Evolutionary conservation across 2,329 filamentous ascomycete genomes (phyloP).

Genomic region (Volutella citrinella): DNA sequence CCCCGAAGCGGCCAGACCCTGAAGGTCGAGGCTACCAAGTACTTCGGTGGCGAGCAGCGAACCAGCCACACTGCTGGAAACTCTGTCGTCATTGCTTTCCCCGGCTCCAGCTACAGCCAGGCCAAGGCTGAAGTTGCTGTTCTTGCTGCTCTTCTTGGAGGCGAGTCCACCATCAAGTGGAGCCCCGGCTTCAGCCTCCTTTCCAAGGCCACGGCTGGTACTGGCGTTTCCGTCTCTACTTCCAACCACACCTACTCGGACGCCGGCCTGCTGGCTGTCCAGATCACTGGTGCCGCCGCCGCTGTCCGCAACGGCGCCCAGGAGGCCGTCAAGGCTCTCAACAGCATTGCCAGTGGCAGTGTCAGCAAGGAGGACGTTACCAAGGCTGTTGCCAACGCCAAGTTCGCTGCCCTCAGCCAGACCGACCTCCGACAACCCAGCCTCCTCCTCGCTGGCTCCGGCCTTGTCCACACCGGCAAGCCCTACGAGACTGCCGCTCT

Average conservation of each 20-base stretch:
- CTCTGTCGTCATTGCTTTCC: slow-evolving; percentile 86
- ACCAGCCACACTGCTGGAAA: slow-evolving; percentile 75
- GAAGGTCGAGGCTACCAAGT: slow-evolving; percentile 69
- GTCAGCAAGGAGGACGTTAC: slow-evolving; percentile 81
- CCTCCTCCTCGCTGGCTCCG: slow-evolving; percentile 79
- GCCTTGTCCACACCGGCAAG: slow-evolving; percentile 77
- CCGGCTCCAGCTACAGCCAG: slow-evolving; percentile 74
- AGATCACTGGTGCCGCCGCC: slow-evolving; percentile 70
- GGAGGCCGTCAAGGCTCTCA: slow-evolving; percentile 76
- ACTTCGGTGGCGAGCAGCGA: slow-evolving; percentile 94
- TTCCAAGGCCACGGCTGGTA: slow-evolving; percentile 69
- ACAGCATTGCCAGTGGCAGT: slow-evolving; percentile 73
- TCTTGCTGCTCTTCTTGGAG: slow-evolving; percentile 84
- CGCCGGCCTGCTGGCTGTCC: slow-evolving; percentile 82
- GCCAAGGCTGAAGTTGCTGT: slow-evolving; percentile 91
- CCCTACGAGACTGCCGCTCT: slow-evolving; percentile 80
- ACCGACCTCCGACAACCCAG: slow-evolving; percentile 75
- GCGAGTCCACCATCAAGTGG: slow-evolving; percentile 93
- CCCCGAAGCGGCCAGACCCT: slow-evolving; percentile 50
- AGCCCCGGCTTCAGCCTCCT: slow-evolving; percentile 88
- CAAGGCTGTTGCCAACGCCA: slow-evolving; percentile 90
- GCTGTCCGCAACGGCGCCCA: slow-evolving; percentile 72
- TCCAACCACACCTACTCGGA: slow-evolving; percentile 88
- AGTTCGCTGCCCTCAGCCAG: slow-evolving; percentile 84
- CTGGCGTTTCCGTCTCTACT: slow-evolving; percentile 67